Evolutionary conservation across 139 green algal genomes (phyloP), one percentile per base, ranked within the genome.

Genomic region (Pseudopediastrum boryanum): DNA sequence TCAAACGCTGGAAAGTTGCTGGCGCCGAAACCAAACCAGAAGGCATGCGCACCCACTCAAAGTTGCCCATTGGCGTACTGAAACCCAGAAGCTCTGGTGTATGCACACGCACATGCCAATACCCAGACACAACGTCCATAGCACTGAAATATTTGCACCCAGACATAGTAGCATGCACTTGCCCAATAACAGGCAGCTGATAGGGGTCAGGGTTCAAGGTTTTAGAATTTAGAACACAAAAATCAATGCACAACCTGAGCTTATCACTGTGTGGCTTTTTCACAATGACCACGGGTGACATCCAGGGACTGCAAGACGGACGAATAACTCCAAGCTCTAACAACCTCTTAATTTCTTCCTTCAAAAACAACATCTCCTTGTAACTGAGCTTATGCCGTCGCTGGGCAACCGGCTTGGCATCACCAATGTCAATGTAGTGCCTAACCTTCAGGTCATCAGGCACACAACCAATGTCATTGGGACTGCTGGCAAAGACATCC

Each of bases 1-100:
- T 78, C 38, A 83, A 46, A 19, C 78, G 33, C 59, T 83, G 78
- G 52, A 75, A 83, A 27, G 78, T 74, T 6, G 52, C 43, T 38
- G 69, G 44, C 4, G 78, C n/a, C 27, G 39, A 69, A 23, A 48
- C 5, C 33, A 84, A 69, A 33, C 78, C 78, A 63, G 69, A 65
- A 23, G 25, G 19, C 68, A 76, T 76, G 12, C 68, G 31, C 33
- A 2, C 38, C 2, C 33, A 76, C 48, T 65, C 68, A 76, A 62
- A 65, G 25, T 76, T 76, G 48, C 68, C 68, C 33, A 39, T 25
- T 0, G 43, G 43, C 31, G 67, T 75, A 19, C 44, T 75, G 31
- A 75, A 75, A 21, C 67, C 67, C 27, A 9, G 25, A 43, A 54
- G n/a, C 12, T 75, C 67, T 21, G 12, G 44, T 21, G 42, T 27